These are phyloP conservation scores for Dendrobium nobile DNA, from an alignment of 106 monocot genomes.

Conservation along the genomic window DNA sequence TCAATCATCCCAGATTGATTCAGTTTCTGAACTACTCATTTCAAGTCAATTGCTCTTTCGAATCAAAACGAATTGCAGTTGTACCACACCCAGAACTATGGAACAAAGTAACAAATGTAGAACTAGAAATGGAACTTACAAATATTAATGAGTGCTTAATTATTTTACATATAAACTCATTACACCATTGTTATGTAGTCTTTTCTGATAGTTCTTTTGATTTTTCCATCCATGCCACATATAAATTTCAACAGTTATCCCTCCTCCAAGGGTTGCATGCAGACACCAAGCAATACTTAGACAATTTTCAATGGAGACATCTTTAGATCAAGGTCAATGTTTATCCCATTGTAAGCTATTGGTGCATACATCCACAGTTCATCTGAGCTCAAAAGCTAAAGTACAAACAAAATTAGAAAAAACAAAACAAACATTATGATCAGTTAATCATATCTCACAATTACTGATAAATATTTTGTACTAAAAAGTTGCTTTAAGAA, in stretches of 20 bases:
- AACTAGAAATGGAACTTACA: background rate
- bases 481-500: too few relatives aligned
- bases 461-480: too few relatives aligned
- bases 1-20: too few relatives aligned
- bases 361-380: slow-evolving; percentile 84
- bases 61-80: too few relatives aligned
- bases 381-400: slow-evolving; percentile 75
- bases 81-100: too few relatives aligned
- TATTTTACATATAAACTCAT: background rate
- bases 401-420: background rate
- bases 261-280: background rate
- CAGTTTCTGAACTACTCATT: too few relatives aligned
- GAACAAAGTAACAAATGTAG: too few relatives aligned
- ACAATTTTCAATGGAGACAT: slow-evolving; percentile 16
- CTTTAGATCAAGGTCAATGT: slow-evolving; percentile 52
- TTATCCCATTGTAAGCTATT: slow-evolving; percentile 65
- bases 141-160: background rate
- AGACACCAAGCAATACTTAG: background rate
- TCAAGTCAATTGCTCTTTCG: too few relatives aligned
- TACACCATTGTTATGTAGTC: too few relatives aligned
- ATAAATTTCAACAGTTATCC: too few relatives aligned
- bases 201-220: too few relatives aligned
- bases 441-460: background rate
- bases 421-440: background rate
- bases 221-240: too few relatives aligned